Base-by-base conservation (phyloP, 768 basidiomycete species). In the Hortiboletus flavorubellus region DNA sequence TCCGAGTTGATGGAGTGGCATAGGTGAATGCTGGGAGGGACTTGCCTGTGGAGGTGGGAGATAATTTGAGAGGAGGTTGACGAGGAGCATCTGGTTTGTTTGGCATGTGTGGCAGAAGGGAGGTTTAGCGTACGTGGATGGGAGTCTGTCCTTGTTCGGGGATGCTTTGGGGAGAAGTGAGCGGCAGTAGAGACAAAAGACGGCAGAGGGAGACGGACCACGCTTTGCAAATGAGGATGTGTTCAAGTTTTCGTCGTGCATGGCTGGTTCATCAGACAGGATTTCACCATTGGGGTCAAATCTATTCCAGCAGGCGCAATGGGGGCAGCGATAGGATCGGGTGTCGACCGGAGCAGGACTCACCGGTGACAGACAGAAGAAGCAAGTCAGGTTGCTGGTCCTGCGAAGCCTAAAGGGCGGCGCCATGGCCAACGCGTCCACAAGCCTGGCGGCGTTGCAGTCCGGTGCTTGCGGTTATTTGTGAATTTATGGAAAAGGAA, bases 11-110 rank as follows among this genome's bases (percentile, higher is more conserved):
- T 14, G 14, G 15, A 3, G 43, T 35, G 21, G 37, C 5, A n/a
- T 29, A 26, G 42, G 21, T 31, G 38, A 54, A 37, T 48, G 34
- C 31, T 38, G 14, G 1, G 12, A 43, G 15, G 16, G 29, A 57
- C 86, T 61, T 66, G 93, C 93, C 55, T 81, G 80, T n/a, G 84
- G 80, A 26, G 83, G 73, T 10, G 93, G 93, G 1, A 96, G 80
- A 69, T 95, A 98, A 63, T 89, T 93, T 15, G 93, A 89, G 33
- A 98, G 74, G 52, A 98, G 81, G 69, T 93, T 91, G 57, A 90
- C 76, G 50, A 93, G 76, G 38, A 98, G 80, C 76, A 85, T 87
- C 65, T 97, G 94, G 71, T 98, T 98, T n/a, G 91, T 90, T 62
- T 88, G 86, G 69, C 95, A 97, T 8, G 83, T 83, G 62, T 88